Evolutionary conservation across 345 rosid genomes (phyloP).

Genomic region (Hibiscus trionum): DNA sequence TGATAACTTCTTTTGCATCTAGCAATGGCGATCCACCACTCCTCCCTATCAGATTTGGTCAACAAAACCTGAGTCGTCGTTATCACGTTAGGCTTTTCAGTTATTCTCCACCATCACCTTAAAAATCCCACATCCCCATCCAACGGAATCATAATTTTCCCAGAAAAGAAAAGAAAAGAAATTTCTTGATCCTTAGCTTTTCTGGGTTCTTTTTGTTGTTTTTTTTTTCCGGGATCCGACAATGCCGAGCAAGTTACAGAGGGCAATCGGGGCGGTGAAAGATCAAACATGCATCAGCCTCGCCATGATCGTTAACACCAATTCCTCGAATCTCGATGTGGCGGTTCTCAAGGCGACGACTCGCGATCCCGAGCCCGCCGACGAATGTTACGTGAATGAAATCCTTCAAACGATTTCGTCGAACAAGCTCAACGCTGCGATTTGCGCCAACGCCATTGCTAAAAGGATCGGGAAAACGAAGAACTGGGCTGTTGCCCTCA

Average conservation of each 20-base stretch:
- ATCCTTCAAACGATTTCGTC: conserved; percentile 47
- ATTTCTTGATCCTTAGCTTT: background rate
- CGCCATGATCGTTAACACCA: conserved; percentile 61
- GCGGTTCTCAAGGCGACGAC: conserved; percentile 68
- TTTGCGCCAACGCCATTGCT: conserved; percentile 56
- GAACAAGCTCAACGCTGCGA: conserved; percentile 41
- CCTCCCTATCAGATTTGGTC: too few species aligned
- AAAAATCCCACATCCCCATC: background rate
- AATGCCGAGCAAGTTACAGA: conserved; percentile 85
- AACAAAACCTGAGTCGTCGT: too few species aligned
- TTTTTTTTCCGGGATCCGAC: background rate
- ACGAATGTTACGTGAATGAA: conserved; percentile 49
- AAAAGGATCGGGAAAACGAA: conserved; percentile 59
- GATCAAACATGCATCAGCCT: conserved; percentile 88
- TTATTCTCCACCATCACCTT: background rate
- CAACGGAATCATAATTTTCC: background rate
- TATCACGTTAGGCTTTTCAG: background rate
- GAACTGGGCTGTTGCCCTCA: conserved; percentile 78
- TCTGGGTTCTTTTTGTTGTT: background rate
- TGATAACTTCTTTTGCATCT: background rate
- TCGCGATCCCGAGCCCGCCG: conserved; percentile 61
- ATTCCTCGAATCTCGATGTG: conserved; percentile 52
- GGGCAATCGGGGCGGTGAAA: conserved; percentile 78
- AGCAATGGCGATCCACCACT: too few species aligned
- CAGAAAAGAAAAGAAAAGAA: background rate